phyloP scores from a whole-genome alignment of 345 rosid species.

The Acer negundo region DNA sequence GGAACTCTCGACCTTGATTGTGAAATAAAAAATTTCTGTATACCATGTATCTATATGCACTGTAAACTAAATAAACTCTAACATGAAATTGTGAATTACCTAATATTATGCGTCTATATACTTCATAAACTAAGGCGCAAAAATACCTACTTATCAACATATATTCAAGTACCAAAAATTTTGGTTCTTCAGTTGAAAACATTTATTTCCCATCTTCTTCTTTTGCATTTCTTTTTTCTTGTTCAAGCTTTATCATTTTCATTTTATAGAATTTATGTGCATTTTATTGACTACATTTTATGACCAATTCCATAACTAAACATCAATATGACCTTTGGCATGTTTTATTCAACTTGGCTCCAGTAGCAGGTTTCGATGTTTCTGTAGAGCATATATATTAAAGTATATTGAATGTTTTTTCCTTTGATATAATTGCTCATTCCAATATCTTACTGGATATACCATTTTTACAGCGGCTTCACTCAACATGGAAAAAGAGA shows the following conservation, averaged over 20 bases:
- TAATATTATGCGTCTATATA: neutral
- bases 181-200: neutral
- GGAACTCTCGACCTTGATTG: neutral
- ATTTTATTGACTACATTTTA: neutral
- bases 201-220: constrained; percentile 3
- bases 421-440: neutral
- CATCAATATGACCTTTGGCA: neutral
- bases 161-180: neutral
- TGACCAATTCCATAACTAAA: neutral
- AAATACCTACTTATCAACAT: neutral
- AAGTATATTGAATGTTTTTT: neutral
- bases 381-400: neutral
- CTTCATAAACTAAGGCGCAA: neutral
- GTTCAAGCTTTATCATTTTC: neutral
- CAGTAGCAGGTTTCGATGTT: neutral
- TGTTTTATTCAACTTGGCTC: neutral
- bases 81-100: neutral
- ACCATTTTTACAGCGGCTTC: constrained; percentile 50
- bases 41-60: neutral
- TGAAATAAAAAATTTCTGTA: neutral
- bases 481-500: constrained; percentile 69
- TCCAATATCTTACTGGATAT: neutral
- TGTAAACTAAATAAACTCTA: neutral
- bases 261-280: neutral
- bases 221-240: neutral